Base-by-base conservation (phyloP, 1,284 basidiomycete genomes). In the Pseudozyma flocculosa region DNA sequence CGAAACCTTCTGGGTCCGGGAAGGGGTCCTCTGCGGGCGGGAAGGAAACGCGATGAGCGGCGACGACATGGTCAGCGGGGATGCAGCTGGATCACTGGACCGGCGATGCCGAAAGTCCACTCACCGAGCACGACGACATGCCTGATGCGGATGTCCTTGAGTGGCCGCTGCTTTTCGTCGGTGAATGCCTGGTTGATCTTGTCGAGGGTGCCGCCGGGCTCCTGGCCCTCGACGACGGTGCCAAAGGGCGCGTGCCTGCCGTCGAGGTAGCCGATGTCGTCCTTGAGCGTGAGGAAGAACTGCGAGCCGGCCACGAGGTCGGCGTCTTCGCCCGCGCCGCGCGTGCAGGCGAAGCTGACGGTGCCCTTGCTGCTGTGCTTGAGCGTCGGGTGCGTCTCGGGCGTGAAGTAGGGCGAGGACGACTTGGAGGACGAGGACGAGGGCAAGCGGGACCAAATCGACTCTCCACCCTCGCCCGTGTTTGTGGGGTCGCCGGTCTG, bases 221-320 rank as follows among this genome's bases (percentile, higher is more conserved):
- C 93, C 19, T 90, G 78, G 0, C 95, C 94, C 78, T 98, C 94
- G 5, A 97, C 90, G 11, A 97, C 90, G 72, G 88, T 88, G 11
- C 93, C 94, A 78, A 98, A 97, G 1, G 92, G 90, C 0, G 90
- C 89, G 75, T 98, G 94, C 76, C 92, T 93, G 49, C 90, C 90
- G 72, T 98, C 94, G 34, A 98, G 84, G 75, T 96, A 97, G 63
- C 93, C 90, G 72, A 96, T 89, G 56, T 87, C 86, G 69, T 94
- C 89, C 18, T 84, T 87, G 1, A 98, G 83, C 0, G 94, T 97
- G 70, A 98, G 85, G 80, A 96, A 97, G 82, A 97, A 98, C 76
- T 97, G 94, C 70, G 88, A 90, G 3, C 90, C 94, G 65, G 90
- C 92, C 5, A 92, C 90, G 8, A 90, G 87, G 49, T 83, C 81